phyloP scores from a whole-genome alignment of 768 basidiomycete genomes.

The Coprinopsis cinerea region DNA sequence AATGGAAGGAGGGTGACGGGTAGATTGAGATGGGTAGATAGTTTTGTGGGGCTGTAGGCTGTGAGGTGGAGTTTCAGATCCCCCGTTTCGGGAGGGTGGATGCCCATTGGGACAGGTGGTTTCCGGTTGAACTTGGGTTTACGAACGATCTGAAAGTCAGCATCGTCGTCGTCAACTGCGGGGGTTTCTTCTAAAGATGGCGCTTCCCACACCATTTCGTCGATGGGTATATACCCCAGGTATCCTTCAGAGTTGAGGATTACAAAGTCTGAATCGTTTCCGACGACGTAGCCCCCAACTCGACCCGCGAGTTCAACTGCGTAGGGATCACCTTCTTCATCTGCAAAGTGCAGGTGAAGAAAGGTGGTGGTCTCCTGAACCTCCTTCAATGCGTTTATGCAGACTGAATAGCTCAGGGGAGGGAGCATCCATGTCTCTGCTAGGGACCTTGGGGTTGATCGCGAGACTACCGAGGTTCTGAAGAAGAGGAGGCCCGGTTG shows the following conservation, averaged over 20 bases:
- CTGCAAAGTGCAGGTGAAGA: conserved; percentile 63
- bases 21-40: conserved; percentile 62
- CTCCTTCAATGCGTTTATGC: conserved; percentile 46
- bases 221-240: conserved; percentile 69
- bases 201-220: conserved; percentile 66
- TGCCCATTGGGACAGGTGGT: conserved; percentile 26
- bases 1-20: conserved; percentile 71
- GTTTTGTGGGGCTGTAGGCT: conserved; percentile 52
- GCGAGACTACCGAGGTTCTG: conserved; percentile 64
- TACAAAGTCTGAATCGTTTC: conserved; percentile 80
- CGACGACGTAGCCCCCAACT: conserved; percentile 67
- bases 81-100: conserved; percentile 45
- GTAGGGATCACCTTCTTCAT: conserved; percentile 79
- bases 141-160: conserved; percentile 55
- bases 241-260: conserved; percentile 73
- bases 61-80: conserved; percentile 47
- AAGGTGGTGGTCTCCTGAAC: conserved; percentile 27
- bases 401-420: conserved; percentile 54
- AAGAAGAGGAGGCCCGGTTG: conserved; percentile 71
- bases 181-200: conserved; percentile 22
- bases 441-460: conserved; percentile 61
- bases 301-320: conserved; percentile 79
- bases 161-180: conserved; percentile 29
- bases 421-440: conserved; percentile 72
- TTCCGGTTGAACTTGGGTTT: conserved; percentile 49